Conservation (phyloP, 306 rosid species). For the Begonia fuchsioides region DNA sequence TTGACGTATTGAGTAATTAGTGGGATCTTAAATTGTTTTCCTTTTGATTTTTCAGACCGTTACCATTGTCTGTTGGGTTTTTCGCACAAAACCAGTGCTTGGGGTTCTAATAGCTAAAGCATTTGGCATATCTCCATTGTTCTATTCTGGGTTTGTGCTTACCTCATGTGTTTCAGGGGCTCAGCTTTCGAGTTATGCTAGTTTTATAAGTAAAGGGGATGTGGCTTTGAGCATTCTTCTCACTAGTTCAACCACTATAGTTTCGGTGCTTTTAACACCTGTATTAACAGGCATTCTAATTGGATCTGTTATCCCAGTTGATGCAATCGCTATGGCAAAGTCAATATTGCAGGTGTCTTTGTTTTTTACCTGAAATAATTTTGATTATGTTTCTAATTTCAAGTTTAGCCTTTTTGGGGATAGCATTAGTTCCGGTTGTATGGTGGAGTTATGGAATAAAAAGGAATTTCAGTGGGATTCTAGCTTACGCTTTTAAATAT, state of each 20-base stretch:
- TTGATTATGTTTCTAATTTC: background rate
- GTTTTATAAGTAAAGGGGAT: conserved; percentile 89
- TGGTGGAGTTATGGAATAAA: no score
- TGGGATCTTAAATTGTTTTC: conserved; percentile 16
- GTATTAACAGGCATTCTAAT: conserved; percentile 60
- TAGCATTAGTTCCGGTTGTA: no score
- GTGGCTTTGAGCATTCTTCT: conserved; percentile 88
- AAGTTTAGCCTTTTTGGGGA: no score
- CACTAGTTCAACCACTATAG: conserved; percentile 74
- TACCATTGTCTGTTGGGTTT: conserved; percentile 75
- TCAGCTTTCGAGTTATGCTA: conserved; percentile 87
- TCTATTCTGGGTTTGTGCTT: conserved; percentile 84
- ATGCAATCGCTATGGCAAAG: conserved; percentile 89
- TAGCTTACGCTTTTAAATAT: no score
- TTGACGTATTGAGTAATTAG: conserved; percentile 10
- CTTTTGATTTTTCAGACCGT: conserved; percentile 56
- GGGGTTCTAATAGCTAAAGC: conserved; percentile 70
- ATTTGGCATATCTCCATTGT: conserved; percentile 52
- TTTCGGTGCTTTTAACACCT: conserved; percentile 77
- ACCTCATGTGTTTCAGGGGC: conserved; percentile 93
- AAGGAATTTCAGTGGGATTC: no score
- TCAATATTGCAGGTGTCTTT: conserved; percentile 78
- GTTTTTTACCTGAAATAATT: conserved; percentile 1
- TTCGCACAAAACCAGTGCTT: conserved; percentile 71
- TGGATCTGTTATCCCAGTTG: conserved; percentile 90